A percentile compares a stretch with the other conserved stretches of the same genome.
These are phyloP conservation scores for Penicillium sp. DNA, from an alignment of 2,329 filamentous ascomycete genomes.

Conservation along the genomic window DNA sequence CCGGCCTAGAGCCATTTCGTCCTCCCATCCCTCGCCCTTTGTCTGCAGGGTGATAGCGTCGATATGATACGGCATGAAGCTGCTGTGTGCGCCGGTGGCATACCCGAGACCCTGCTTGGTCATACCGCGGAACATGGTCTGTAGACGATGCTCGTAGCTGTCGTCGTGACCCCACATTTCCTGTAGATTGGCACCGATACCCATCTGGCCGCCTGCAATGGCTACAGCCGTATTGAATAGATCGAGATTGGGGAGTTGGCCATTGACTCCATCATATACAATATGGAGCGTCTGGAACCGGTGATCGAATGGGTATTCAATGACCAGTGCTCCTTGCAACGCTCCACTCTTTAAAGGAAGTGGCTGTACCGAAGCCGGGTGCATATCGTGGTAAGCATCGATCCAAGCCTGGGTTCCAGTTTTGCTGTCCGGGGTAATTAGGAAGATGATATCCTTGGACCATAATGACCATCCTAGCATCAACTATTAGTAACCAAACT, in stretches of 20 bases:
- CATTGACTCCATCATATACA: constrained; percentile 93
- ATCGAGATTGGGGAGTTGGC: constrained; percentile 91
- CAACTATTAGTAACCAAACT: constrained; percentile 16
- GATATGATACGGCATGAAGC: constrained; percentile 96
- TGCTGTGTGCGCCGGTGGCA: constrained; percentile 86
- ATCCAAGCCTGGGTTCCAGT: constrained; percentile 95
- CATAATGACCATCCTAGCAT: constrained; percentile 81
- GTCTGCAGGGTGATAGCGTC: constrained; percentile 93
- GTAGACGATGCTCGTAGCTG: constrained; percentile 75
- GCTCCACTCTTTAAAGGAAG: constrained; percentile 89
- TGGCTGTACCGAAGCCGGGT: constrained; percentile 68
- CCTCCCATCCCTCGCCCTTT: constrained; percentile 89
- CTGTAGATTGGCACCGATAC: constrained; percentile 78
- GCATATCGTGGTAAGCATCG: constrained; percentile 92
- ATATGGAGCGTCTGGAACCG: constrained; percentile 87
- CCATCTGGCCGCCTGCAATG: constrained; percentile 89
- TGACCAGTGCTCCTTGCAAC: constrained; percentile 85
- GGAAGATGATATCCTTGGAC: constrained; percentile 97
- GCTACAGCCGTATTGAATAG: constrained; percentile 90
- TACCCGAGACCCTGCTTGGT: constrained; percentile 85
- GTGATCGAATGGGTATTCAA: constrained; percentile 85
- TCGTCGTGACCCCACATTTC: constrained; percentile 77
- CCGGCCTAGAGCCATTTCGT: constrained; percentile 92
- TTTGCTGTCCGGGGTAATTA: constrained; percentile 84
- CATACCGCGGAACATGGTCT: constrained; percentile 91